phyloP scores from a whole-genome alignment of 495 filamentous ascomycete genomes.

The Astrothelium macrocarpum region DNA sequence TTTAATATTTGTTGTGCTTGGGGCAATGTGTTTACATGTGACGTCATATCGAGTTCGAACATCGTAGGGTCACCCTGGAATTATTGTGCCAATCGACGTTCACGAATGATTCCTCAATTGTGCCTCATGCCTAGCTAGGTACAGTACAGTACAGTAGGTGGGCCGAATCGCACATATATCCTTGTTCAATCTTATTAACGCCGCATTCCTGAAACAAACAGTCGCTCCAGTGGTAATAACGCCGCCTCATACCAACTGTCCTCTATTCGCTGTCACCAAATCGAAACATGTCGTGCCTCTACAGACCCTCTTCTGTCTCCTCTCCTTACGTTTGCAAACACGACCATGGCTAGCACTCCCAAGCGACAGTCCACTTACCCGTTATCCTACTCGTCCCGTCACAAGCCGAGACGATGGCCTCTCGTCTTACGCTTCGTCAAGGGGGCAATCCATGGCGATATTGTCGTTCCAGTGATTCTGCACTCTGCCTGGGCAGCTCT shows the following conservation, averaged over 20 bases:
- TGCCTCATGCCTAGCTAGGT: too few relatives aligned
- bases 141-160: too few relatives aligned
- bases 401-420: conserved; percentile 59
- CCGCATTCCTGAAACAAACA: conserved; percentile 1
- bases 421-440: conserved; percentile 67
- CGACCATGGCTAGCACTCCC: background rate
- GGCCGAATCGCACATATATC: background rate
- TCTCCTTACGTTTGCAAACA: background rate
- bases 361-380: conserved; percentile 35
- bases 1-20: too few relatives aligned
- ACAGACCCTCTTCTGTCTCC: background rate
- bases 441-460: conserved; percentile 60
- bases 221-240: background rate
- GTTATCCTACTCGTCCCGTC: conserved; percentile 41
- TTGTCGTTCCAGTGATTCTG: conserved; percentile 52
- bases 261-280: background rate
- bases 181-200: background rate
- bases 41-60: too few relatives aligned
- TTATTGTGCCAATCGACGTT: too few relatives aligned
- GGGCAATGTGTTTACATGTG: too few relatives aligned
- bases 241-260: conserved; percentile 2
- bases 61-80: too few relatives aligned
- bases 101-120: too few relatives aligned
- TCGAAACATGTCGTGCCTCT: background rate
- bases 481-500: conserved; percentile 56